phyloP scores from a whole-genome alignment of 2,329 filamentous ascomycete genomes.

The Aureobasidium sp. region DNA sequence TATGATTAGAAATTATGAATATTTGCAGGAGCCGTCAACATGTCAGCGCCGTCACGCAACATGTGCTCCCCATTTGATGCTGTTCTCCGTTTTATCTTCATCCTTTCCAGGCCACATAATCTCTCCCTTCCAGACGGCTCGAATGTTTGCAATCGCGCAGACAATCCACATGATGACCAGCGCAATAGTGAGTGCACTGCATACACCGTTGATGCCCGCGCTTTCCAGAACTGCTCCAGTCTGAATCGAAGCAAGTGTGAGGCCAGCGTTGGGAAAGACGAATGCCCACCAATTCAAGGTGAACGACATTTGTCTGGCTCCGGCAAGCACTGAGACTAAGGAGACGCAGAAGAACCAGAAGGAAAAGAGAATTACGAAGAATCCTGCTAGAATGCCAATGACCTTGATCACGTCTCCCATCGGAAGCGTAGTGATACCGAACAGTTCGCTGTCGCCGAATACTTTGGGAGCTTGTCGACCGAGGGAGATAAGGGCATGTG shows the following conservation, averaged over 20 bases:
- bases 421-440: constrained; percentile 27
- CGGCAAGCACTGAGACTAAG: constrained; percentile 32
- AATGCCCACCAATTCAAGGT: constrained; percentile 56
- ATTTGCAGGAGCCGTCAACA: not conserved
- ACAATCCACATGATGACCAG: constrained; percentile 51
- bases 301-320: constrained; percentile 38
- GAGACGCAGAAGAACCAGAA: constrained; percentile 46
- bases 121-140: constrained; percentile 44
- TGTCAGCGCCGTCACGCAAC: not conserved
- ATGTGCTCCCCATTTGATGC: constrained; percentile 6
- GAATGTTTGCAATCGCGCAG: constrained; percentile 43
- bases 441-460: constrained; percentile 26
- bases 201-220: constrained; percentile 46
- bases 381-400: constrained; percentile 35
- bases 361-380: constrained; percentile 43
- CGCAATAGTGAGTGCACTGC: constrained; percentile 49
- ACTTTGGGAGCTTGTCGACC: constrained; percentile 35
- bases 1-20: not conserved
- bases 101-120: constrained; percentile 55
- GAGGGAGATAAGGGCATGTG: constrained; percentile 41
- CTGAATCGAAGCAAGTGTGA: constrained; percentile 53
- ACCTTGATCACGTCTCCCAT: constrained; percentile 34
- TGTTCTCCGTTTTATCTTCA: constrained; percentile 42
- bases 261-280: constrained; percentile 59
- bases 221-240: constrained; percentile 49